Evolutionary conservation across 306 rosid genomes (phyloP), one percentile per base, ranked within the genome.

Genomic region (Begonia masoniana): DNA sequence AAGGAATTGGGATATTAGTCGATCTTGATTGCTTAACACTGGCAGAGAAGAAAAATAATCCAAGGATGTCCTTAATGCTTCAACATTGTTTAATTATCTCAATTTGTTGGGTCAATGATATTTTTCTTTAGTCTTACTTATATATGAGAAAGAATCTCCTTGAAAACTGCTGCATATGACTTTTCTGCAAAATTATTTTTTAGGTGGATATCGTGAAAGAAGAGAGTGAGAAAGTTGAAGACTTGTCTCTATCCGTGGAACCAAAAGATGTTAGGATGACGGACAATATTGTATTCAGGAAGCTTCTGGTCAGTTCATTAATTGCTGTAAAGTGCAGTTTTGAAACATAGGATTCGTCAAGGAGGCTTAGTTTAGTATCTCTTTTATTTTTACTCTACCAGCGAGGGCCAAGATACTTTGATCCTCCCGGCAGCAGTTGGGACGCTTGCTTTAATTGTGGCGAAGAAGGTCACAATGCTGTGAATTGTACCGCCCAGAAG

Each of bases 361-460:
- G 71, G 64, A 68, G 66, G 72, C 79, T 68, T 77, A 74, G 72
- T 56, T 66, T 74, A 69, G 68, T 75, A 41, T 63, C 52, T 73
- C 54, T 75, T 52, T 59, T 71, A 60, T 72, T 66, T 72, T 42
- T 62, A 51, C 75, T 76, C 61, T 76, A 60, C 60, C 88, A 91
- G 95, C 84, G 96, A 48, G 95, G 94, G 63, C 96, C 96, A 10
- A 86, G 99, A 74, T 92, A 92, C 66, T 92, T 92, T 68, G 99
- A 92, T 73, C 93, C 95, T 49, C 96, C 95, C 2, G 75, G 78
- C 64, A 74, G 69, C 67, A 66, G 78, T 66, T 92, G 99, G 96
- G 99, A 88, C 43, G 15, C 79, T 6, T 92, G 95, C 82, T 92
- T 54, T 73, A 86, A 81, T 41, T 86, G 96, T 55, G 99, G 96